A percentile compares a stretch with the other conserved stretches of the same genome.
Evolutionary conservation across 225 moss, liverwort and hornwort genomes (phyloP).

Genomic region (Pleurozium schreberi): DNA sequence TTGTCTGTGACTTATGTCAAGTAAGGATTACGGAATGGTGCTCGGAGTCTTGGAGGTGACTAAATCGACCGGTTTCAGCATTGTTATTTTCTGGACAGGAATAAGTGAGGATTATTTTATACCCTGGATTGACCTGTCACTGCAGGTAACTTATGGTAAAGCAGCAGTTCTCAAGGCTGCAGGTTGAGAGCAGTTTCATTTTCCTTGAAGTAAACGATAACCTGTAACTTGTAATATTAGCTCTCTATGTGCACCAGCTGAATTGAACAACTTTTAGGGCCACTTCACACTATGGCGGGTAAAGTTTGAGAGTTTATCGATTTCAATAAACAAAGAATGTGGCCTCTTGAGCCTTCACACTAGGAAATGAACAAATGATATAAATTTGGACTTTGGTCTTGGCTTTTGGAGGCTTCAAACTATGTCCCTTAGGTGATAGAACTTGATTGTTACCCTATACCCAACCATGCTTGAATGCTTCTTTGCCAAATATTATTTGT

Average conservation of each 20-base stretch:
- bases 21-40: neutral
- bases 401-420: too few species aligned
- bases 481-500: neutral
- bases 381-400: too few species aligned
- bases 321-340: too few species aligned
- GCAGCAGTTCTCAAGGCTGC: neutral
- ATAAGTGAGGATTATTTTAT: neutral
- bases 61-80: neutral
- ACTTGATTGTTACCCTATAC: neutral
- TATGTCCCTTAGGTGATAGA: too few species aligned
- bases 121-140: too few species aligned
- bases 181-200: neutral
- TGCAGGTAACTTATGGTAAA: neutral
- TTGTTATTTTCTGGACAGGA: too few species aligned
- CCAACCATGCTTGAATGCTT: neutral
- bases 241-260: neutral
- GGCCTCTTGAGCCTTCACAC: too few species aligned
- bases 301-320: too few species aligned
- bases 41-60: neutral
- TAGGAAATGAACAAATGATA: too few species aligned
- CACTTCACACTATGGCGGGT: too few species aligned
- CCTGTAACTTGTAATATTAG: neutral
- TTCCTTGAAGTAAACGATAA: too few species aligned
- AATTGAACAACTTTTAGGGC: neutral
- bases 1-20: neutral